These are phyloP conservation scores for Phylloporus scabripes DNA, from an alignment of 768 basidiomycete genomes.

Conservation along the genomic window DNA sequence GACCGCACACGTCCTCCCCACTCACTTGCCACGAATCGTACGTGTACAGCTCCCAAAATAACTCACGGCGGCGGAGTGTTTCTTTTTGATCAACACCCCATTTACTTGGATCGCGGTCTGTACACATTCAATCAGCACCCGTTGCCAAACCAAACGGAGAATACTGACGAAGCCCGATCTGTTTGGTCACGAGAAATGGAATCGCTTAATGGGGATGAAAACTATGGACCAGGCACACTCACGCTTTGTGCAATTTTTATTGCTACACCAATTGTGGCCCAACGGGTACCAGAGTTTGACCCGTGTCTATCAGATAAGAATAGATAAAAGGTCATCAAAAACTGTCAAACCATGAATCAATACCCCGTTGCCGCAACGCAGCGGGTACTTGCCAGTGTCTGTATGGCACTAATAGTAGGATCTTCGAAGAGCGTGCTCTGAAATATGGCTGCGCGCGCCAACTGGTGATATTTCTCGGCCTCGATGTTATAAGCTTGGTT, in stretches of 20 bases:
- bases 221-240: conserved; percentile 30
- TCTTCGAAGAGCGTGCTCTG: conserved; percentile 61
- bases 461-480: conserved; percentile 65
- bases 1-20: neutral
- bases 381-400: conserved; percentile 49
- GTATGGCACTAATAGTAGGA: conserved; percentile 62
- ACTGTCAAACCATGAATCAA: conserved; percentile 35
- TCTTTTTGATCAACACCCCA: conserved; percentile 56
- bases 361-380: conserved; percentile 25
- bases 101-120: conserved; percentile 66
- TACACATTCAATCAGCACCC: conserved; percentile 6
- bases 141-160: neutral
- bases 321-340: conserved; percentile 65
- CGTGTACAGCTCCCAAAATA: conserved; percentile 58
- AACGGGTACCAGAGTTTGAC: conserved; percentile 56
- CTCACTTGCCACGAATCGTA: conserved; percentile 33
- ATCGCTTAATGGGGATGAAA: neutral
- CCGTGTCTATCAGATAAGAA: conserved; percentile 67
- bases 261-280: conserved; percentile 65
- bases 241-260: conserved; percentile 69
- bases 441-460: conserved; percentile 61
- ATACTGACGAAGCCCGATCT: conserved; percentile 68
- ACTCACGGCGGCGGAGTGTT: conserved; percentile 55
- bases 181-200: conserved; percentile 6
- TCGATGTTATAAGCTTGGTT: conserved; percentile 57